These are phyloP conservation scores for Nothopassalora personata DNA, from an alignment of 2,329 filamentous ascomycete species.

Conservation along the genomic window DNA sequence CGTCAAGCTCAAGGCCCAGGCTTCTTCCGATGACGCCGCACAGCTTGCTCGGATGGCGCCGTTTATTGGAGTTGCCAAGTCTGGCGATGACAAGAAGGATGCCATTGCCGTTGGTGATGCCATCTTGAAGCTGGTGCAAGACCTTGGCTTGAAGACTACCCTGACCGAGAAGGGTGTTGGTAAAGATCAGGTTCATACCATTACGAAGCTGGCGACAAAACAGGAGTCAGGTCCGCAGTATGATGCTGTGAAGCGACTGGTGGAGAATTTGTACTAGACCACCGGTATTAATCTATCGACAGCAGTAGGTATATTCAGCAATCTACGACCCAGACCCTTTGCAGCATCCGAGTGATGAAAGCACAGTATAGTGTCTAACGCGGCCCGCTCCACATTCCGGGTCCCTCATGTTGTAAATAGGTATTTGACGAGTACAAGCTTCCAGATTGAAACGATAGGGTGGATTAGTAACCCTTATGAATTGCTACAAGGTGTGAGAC, in stretches of 20 bases:
- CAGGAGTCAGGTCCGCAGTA: slow-evolving; percentile 40
- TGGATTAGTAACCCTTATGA: no score
- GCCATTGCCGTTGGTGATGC: slow-evolving; percentile 42
- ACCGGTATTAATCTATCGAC: no score
- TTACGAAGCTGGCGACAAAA: slow-evolving; percentile 42
- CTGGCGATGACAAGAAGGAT: slow-evolving; percentile 41
- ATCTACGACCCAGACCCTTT: no score
- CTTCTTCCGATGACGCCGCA: slow-evolving; percentile 40
- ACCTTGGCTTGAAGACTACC: slow-evolving; percentile 41
- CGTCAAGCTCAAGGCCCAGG: slow-evolving; percentile 47
- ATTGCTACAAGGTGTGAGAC: no score
- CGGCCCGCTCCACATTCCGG: no score
- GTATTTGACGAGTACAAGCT: no score
- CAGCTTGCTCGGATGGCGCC: slow-evolving; percentile 44
- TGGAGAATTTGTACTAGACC: slow-evolving; percentile 39
- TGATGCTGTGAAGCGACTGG: slow-evolving; percentile 40
- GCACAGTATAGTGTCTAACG: no score
- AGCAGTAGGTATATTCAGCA: no score
- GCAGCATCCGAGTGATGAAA: no score
- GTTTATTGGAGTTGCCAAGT: slow-evolving; percentile 37
- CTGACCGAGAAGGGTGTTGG: slow-evolving; percentile 44
- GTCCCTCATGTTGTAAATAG: no score
- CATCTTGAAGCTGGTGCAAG: slow-evolving; percentile 41
- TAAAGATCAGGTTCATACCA: slow-evolving; percentile 38
- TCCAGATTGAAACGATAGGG: no score